Evolutionary conservation across 768 basidiomycete species (phyloP), one percentile per base, ranked within the genome.

Genomic region (Udeniomyces megalosporus): DNA sequence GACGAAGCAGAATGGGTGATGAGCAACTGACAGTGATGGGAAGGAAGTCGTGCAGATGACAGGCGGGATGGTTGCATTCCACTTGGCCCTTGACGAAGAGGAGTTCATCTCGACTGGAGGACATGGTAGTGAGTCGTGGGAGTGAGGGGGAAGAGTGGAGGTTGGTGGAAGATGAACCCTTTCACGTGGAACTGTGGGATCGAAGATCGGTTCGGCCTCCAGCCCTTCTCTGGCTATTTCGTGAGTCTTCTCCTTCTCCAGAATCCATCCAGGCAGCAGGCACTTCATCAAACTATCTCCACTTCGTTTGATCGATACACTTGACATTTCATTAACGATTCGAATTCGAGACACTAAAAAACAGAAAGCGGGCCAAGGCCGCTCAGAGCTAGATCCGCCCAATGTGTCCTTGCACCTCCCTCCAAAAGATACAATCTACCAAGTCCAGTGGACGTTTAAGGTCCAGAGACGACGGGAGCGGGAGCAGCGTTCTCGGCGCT

Each of bases 1-100:
- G 26, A 42, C 15, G 15, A 38, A 15, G 2, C 44, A 29, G 38
- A 10, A 11, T 2, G 20, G 20, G 22, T 17, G 38, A 42, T 42
- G 38, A 42, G 38, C 38, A 42, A 8, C 8, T 42, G 38, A 42
- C 62, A 6, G 34, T 58, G 78, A 89, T 85, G 0, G 88, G 87
- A 12, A 90, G 76, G 67, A 88, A 89, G 76, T 90, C 88, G 69
- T 88, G 79, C 66, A 85, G 78, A 31, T 77, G 73, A 74, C 88
- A 90, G 1, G 80, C 73, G 0, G 79, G 70, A 55, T 80, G 77
- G 15, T 83, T 81, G 73, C 88, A 90, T 68, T 86, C 83, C 61
- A 29, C 44, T 28, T 55, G 47, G 29, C 80, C 78, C 7, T 86
- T 85, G 66, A 89, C 72, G 45, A 76, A 73, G 62, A 89, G 79